Evolutionary conservation across 805 yeast species (phyloP).

Genomic region (Brettanomyces bruxellensis): DNA sequence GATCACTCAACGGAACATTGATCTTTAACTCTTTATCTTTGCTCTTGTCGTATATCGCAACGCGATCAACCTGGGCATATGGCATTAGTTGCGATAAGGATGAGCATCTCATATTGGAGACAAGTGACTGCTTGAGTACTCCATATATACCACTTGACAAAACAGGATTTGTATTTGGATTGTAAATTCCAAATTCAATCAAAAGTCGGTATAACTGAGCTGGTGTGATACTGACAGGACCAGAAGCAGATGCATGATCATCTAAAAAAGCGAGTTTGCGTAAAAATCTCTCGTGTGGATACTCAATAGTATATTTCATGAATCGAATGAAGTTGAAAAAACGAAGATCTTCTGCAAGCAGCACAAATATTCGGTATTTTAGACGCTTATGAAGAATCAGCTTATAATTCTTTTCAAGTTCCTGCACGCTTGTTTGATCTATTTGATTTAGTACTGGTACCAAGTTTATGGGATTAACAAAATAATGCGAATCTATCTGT

Average conservation of each 20-base stretch:
- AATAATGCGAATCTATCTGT: constrained; percentile 11
- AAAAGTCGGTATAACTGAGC: constrained; percentile 10
- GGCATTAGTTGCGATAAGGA: background rate
- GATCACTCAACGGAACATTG: no score
- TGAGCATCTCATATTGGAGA: background rate
- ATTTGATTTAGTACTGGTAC: constrained; percentile 12
- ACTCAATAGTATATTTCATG: constrained; percentile 21
- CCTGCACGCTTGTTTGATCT: constrained; percentile 3
- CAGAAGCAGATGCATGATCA: no score
- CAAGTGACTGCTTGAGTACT: constrained; percentile 3
- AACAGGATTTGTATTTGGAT: constrained; percentile 14
- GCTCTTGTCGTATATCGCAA: background rate
- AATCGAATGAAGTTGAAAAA: constrained; percentile 17
- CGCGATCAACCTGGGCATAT: background rate
- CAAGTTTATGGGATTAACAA: constrained; percentile 15
- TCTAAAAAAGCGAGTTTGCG: constrained; percentile 5
- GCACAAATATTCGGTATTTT: constrained; percentile 1
- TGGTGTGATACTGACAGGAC: constrained; percentile 3
- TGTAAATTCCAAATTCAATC: constrained; percentile 10
- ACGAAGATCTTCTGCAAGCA: background rate
- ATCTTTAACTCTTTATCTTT: background rate
- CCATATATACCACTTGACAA: constrained; percentile 21
- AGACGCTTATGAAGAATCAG: background rate
- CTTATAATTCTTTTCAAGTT: constrained; percentile 3
- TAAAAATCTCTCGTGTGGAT: constrained; percentile 23